A percentile compares a stretch with the other conserved stretches of the same genome.
Evolutionary conservation across 179 eudicot genomes (phyloP).

Genomic region (Drosera spatulata): DNA sequence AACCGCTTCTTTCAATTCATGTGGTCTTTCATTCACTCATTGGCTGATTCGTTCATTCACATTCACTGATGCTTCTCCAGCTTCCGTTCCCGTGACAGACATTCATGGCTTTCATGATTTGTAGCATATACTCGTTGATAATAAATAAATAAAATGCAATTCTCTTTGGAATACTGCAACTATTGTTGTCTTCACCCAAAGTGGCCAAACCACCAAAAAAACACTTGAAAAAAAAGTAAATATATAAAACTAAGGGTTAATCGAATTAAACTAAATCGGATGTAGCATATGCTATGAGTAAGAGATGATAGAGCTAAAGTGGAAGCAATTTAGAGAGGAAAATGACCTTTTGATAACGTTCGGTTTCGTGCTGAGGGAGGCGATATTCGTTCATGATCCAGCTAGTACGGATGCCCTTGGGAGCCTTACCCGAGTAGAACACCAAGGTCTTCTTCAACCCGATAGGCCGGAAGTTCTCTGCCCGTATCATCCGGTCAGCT

Average conservation of each 20-base stretch:
- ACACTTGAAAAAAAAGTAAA: no score
- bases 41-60: neutral
- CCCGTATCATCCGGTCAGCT: constrained; percentile 79
- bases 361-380: constrained; percentile 82
- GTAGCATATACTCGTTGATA: neutral
- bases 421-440: constrained; percentile 89
- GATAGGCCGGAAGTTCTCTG: constrained; percentile 50
- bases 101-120: neutral
- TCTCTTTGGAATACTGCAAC: neutral
- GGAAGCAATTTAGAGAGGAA: neutral
- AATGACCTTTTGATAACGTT: constrained; percentile 78
- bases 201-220: no score
- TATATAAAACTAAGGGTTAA: no score
- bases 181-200: no score
- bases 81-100: constrained; percentile 20
- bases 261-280: neutral
- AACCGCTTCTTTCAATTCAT: neutral
- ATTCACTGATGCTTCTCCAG: constrained; percentile 23
- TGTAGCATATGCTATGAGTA: constrained; percentile 7
- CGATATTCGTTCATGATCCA: constrained; percentile 99
- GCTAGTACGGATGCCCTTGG: constrained; percentile 78
- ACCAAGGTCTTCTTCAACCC: constrained; percentile 92
- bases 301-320: constrained; percentile 39
- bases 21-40: neutral
- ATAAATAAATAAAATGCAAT: neutral